Percentiles rank a stretch among this genome's conserved stretches.
Conservation (phyloP, 2,329 filamentous ascomycete genomes). For the Pyricularia grisea region DNA sequence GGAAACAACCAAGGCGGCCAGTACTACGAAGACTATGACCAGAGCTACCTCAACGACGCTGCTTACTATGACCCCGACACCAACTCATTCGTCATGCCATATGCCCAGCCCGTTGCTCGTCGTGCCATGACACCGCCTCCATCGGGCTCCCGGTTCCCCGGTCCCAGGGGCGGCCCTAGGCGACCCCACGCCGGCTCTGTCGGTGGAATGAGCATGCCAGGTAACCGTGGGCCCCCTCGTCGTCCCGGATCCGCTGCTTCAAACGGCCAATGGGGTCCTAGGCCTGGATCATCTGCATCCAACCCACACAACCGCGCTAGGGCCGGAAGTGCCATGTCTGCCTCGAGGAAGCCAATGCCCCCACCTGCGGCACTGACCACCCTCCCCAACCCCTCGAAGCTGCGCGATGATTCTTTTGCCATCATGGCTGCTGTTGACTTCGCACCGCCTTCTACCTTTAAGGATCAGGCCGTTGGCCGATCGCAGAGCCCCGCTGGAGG, state of each 20-base stretch:
- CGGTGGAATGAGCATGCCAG: constrained; percentile 35
- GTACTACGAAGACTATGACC: constrained; percentile 70
- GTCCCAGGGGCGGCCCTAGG: constrained; percentile 22
- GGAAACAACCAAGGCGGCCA: constrained; percentile 17
- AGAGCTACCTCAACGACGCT: constrained; percentile 54
- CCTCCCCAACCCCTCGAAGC: constrained; percentile 75
- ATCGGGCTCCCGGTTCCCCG: constrained; percentile 33
- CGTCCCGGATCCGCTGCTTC: constrained; percentile 22
- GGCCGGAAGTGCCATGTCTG: constrained; percentile 37
- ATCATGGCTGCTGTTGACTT: constrained; percentile 67
- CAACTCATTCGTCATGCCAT: constrained; percentile 70
- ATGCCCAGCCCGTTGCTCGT: constrained; percentile 73
- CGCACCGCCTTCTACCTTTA: constrained; percentile 63
- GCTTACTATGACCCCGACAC: constrained; percentile 57
- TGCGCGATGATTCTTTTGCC: constrained; percentile 73
- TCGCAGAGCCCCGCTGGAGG: constrained; percentile 51
- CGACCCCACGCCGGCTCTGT: constrained; percentile 34
- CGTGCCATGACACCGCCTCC: constrained; percentile 96
- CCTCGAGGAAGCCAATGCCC: constrained; percentile 42
- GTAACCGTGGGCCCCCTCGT: constrained; percentile 27
- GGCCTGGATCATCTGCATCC: constrained; percentile 56
- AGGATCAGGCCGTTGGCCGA: constrained; percentile 60
- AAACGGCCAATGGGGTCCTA: constrained; percentile 16
- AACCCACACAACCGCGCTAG: constrained; percentile 34
- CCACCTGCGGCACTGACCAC: constrained; percentile 66